Base-by-base conservation (phyloP, 495 filamentous ascomycete genomes). In the Talaromyces trachyspermus region DNA sequence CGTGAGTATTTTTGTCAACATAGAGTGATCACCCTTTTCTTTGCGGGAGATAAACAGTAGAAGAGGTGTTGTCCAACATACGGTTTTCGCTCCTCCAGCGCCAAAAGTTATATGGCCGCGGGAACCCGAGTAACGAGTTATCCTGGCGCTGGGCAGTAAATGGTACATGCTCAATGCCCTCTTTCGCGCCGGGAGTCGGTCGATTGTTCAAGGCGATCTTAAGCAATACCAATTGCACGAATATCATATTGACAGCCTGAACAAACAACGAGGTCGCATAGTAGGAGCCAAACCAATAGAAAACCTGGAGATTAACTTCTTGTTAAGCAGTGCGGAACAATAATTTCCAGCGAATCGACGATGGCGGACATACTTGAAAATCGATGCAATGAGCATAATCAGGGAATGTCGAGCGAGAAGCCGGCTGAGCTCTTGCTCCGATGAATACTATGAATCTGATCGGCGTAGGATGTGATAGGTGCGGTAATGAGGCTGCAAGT, bases 341-440 rank as follows among this genome's bases (percentile, higher is more conserved):
- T 5, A n/a, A 2, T 2, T 15, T 46, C 33, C 10, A 24, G 26
- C 10, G 15, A 32, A 27, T 9, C 35, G 30, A 32, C 18, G 17
- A 27, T 4, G 2, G 46, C 15, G 38, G 24, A 60, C 79, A 55
- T 68, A 95, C 85, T 94, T 92, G 22, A 95, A 68, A 45, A 96
- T 81, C 8, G 89, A 95, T 11, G 92, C 85, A 35, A 95, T 80
- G 22, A 98, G 86, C 92, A 98, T 98, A 53, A 98, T 98, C 51
- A 97, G 64, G 92, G 94, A 37, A 95, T 98, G 60, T 98, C 86
- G 35, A 83, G 64, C 8, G 84, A 86, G 70, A 98, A 98, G 27
- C 92, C 92, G 15, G 84, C 86, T 36, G 89, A 95, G 24, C 81
- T 87, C 58, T 83, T 84, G 24, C 65, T 76, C 52, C 80, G 77